phyloP scores from a whole-genome alignment of 805 yeast genomes.

The Yarrowia osloensis region DNA sequence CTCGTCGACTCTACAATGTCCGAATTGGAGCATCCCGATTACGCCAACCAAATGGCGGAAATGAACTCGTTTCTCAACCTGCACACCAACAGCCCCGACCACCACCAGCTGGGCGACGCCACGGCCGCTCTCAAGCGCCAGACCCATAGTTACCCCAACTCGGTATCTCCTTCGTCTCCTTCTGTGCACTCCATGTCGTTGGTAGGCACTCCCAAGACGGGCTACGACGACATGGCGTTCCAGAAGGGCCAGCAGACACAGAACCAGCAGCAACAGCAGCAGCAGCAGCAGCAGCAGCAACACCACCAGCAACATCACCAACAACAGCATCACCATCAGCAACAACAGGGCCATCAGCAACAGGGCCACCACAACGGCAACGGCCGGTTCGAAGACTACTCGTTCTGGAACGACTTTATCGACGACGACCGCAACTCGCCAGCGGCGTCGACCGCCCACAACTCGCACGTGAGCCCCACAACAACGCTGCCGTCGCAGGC shows the following conservation, averaged over 20 bases:
- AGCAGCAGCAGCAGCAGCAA: not conserved
- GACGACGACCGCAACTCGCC: slow-evolving; percentile 22
- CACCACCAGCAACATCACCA: not conserved
- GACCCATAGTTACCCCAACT: slow-evolving; percentile 30
- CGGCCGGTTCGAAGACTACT: slow-evolving; percentile 12
- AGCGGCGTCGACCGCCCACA: not conserved
- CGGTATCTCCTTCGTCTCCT: slow-evolving; percentile 17
- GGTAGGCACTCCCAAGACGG: slow-evolving; percentile 23
- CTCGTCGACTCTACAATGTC: not conserved
- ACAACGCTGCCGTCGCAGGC: slow-evolving; percentile 18
- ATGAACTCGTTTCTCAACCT: slow-evolving; percentile 29
- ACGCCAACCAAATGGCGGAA: slow-evolving; percentile 29
- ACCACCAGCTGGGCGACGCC: slow-evolving; percentile 6
- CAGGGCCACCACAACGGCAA: not conserved
- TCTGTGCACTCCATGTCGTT: slow-evolving; percentile 28
- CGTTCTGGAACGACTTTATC: slow-evolving; percentile 28
- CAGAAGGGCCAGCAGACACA: not conserved
- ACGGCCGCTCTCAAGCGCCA: slow-evolving; percentile 2
- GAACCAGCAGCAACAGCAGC: not conserved
- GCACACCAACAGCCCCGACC: slow-evolving; percentile 27
- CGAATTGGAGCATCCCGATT: slow-evolving; percentile 23
- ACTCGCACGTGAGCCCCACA: slow-evolving; percentile 14
- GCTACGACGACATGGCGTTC: slow-evolving; percentile 15
- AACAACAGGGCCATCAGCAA: not conserved
- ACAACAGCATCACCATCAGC: not conserved